A percentile compares a stretch with the other conserved stretches of the same genome.
phyloP scores from a whole-genome alignment of 2,329 filamentous ascomycete genomes.

The Ceratocystis lukuohia region DNA sequence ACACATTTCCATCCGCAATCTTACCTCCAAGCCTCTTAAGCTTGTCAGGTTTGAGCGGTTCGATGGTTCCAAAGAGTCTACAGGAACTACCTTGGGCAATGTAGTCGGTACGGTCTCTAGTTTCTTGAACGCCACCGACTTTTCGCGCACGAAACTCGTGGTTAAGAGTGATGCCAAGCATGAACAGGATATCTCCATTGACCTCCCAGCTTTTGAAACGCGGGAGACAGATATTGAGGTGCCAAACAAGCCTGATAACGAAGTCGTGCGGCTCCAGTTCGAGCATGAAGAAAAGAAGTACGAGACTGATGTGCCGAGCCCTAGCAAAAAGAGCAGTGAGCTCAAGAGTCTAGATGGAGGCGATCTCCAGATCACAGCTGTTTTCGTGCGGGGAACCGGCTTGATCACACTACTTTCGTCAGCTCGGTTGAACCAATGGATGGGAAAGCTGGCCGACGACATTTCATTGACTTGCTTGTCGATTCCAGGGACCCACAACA shows the following conservation, averaged over 20 bases:
- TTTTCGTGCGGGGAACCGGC: constrained; percentile 41
- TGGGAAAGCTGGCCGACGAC: constrained; percentile 58
- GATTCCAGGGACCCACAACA: constrained; percentile 93
- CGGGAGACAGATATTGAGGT: constrained; percentile 47
- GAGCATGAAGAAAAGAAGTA: constrained; percentile 44
- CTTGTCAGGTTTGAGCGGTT: constrained; percentile 65
- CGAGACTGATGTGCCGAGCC: constrained; percentile 57
- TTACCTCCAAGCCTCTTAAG: constrained; percentile 59
- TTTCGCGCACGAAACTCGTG: constrained; percentile 25
- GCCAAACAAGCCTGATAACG: constrained; percentile 42
- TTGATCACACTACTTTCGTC: constrained; percentile 57
- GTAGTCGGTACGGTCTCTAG: constrained; percentile 32
- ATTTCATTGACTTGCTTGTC: constrained; percentile 67
- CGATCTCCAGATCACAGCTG: constrained; percentile 48
- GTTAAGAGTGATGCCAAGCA: constrained; percentile 47
- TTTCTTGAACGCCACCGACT: constrained; percentile 33
- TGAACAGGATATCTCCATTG: constrained; percentile 48
- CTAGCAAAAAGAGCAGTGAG: constrained; percentile 43
- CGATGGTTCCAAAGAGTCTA: constrained; percentile 35
- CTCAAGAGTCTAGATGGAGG: constrained; percentile 43
- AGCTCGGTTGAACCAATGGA: constrained; percentile 60
- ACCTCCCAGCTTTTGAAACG: constrained; percentile 54
- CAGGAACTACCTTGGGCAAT: constrained; percentile 33
- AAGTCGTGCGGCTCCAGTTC: constrained; percentile 63
- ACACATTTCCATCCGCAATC: constrained; percentile 63